A percentile compares a stretch with the other conserved stretches of the same genome.
Evolutionary conservation across 805 yeast genomes (phyloP).

Genomic region (Diddensiella santjacobensis): DNA sequence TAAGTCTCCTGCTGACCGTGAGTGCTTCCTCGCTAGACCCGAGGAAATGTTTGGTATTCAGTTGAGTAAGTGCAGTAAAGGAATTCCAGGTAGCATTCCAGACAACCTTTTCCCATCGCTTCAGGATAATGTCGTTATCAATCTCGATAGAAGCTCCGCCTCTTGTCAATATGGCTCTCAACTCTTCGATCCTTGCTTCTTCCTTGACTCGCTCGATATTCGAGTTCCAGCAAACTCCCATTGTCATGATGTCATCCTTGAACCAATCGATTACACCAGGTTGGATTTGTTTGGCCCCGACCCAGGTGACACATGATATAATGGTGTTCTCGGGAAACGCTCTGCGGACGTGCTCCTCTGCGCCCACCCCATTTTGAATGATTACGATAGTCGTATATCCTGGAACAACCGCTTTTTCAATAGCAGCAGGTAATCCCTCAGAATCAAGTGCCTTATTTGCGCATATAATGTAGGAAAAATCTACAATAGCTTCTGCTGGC

Average conservation of each 20-base stretch:
- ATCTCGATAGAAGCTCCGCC: constrained; percentile 17
- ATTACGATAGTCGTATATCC: constrained; percentile 17
- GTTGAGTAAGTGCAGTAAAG: constrained; percentile 21
- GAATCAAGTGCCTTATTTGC: constrained; percentile 21
- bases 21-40: constrained; percentile 16
- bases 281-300: constrained; percentile 13
- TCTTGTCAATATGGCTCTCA: constrained; percentile 36
- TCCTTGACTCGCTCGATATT: constrained; percentile 35
- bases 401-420: constrained; percentile 13
- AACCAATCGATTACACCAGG: constrained; percentile 36
- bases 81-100: constrained; percentile 27
- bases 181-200: constrained; percentile 31
- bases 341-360: constrained; percentile 13
- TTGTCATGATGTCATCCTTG: constrained; percentile 43
- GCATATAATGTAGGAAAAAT: constrained; percentile 16
- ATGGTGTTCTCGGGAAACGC: constrained; percentile 18
- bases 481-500: constrained; percentile 3
- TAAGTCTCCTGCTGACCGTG: constrained; percentile 36
- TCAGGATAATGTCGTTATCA: constrained; percentile 13
- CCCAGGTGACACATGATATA: constrained; percentile 21
- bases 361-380: constrained; percentile 22
- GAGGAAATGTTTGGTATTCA: constrained; percentile 17
- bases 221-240: constrained; percentile 43
- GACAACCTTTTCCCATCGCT: constrained; percentile 24
- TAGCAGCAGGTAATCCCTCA: constrained; percentile 33